Conservation (phyloP, 768 basidiomycete species). For the Mycena venus region DNA sequence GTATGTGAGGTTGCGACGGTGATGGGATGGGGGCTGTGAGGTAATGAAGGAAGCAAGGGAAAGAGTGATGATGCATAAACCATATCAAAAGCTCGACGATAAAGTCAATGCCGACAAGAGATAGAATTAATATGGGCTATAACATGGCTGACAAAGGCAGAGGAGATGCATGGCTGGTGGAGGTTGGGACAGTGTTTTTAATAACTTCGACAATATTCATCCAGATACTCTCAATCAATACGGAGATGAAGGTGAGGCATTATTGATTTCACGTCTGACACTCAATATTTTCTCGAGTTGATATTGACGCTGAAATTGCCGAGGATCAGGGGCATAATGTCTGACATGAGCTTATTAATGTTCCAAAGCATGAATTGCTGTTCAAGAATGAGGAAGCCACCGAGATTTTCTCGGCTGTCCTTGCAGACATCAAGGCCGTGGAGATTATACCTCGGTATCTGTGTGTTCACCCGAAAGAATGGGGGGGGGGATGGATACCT, state of each 20-base stretch:
- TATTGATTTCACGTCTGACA: too few relatives aligned
- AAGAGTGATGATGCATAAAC: too few relatives aligned
- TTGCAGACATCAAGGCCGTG: neutral
- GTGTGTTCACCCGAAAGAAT: neutral
- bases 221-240: neutral
- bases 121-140: too few relatives aligned
- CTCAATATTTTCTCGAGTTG: neutral
- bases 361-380: neutral
- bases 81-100: too few relatives aligned
- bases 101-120: too few relatives aligned
- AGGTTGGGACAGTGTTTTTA: too few relatives aligned
- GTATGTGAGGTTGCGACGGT: too few relatives aligned
- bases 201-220: neutral
- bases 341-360: neutral
- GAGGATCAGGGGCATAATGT: neutral
- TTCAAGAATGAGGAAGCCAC: neutral
- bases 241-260: neutral
- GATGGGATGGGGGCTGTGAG: too few relatives aligned
- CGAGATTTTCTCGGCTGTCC: neutral
- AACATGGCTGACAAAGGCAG: too few relatives aligned
- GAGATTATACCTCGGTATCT: neutral
- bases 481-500: neutral
- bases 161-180: too few relatives aligned
- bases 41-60: too few relatives aligned
- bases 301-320: conserved; percentile 1